Percentiles rank a stretch among this genome's conserved stretches.
Evolutionary conservation across 2,329 filamentous ascomycete species (phyloP).

Genomic region (Penicillium sp.): DNA sequence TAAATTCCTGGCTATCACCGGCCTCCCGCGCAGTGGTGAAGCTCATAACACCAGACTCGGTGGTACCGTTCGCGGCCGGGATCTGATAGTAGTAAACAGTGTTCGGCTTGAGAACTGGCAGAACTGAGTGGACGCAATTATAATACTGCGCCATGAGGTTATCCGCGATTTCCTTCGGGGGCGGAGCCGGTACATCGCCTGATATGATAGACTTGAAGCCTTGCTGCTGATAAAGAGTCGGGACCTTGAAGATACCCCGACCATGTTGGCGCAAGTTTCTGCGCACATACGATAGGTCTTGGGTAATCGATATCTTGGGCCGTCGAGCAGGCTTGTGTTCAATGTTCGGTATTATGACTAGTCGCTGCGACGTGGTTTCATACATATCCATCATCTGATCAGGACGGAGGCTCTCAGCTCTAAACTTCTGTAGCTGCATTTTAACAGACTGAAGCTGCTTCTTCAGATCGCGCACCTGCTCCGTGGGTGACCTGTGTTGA

Average conservation of each 20-base stretch:
- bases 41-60: slow-evolving; percentile 45
- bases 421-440: slow-evolving; percentile 74
- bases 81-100: slow-evolving; percentile 55
- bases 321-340: slow-evolving; percentile 65
- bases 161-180: slow-evolving; percentile 68
- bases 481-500: slow-evolving; percentile 97
- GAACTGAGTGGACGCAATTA: slow-evolving; percentile 71
- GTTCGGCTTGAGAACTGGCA: slow-evolving; percentile 80
- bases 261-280: slow-evolving; percentile 71
- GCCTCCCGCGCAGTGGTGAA: slow-evolving; percentile 50
- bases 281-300: slow-evolving; percentile 70
- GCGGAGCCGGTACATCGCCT: slow-evolving; percentile 63
- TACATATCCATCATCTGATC: slow-evolving; percentile 49
- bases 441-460: slow-evolving; percentile 80
- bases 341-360: slow-evolving; percentile 63
- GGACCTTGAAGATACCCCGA: slow-evolving; percentile 76
- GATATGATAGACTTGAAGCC: slow-evolving; percentile 53
- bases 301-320: slow-evolving; percentile 60
- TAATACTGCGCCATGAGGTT: slow-evolving; percentile 74
- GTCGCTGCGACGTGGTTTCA: slow-evolving; percentile 41
- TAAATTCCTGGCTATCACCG: slow-evolving; percentile 45
- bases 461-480: slow-evolving; percentile 96
- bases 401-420: slow-evolving; percentile 59
- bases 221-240: slow-evolving; percentile 64
- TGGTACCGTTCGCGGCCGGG: slow-evolving; percentile 51